Evolutionary conservation across 352 stramenopile genomes (phyloP).

Genomic region (Hyaloperonospora arabidopsidis): DNA sequence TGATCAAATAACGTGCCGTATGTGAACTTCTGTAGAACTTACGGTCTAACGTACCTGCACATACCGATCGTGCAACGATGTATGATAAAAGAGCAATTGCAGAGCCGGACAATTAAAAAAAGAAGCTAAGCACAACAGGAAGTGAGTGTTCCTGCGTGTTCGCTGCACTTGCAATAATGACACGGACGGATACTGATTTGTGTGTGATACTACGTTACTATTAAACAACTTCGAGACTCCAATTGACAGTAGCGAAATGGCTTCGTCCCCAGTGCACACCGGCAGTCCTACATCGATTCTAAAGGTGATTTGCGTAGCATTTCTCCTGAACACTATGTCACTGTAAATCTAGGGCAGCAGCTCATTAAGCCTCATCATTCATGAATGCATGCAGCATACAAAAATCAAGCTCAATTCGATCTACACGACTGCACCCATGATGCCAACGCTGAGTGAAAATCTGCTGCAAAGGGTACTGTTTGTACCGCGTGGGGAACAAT

Average conservation of each 20-base stretch:
- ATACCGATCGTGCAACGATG: no score
- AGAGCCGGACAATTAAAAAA: no score
- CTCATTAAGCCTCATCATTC: background rate
- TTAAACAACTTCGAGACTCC: background rate
- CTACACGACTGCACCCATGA: constrained; percentile 34
- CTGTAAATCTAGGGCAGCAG: background rate
- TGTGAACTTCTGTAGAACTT: no score
- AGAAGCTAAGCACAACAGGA: no score
- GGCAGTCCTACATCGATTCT: constrained; percentile 27
- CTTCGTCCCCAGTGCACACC: constrained; percentile 27
- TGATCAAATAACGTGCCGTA: no score
- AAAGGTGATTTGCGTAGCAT: constrained; percentile 23
- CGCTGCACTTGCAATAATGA: no score
- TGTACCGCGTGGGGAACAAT: background rate
- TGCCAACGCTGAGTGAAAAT: constrained; percentile 48
- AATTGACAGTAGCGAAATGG: constrained; percentile 12
- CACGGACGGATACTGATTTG: no score
- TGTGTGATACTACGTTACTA: no score
- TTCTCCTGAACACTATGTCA: background rate
- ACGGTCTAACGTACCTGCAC: no score
- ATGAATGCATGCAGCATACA: constrained; percentile 31
- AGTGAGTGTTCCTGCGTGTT: no score
- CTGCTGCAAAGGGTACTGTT: constrained; percentile 41
- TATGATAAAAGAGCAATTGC: no score
- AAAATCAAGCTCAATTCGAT: constrained; percentile 47